Percentiles rank a stretch among this genome's conserved stretches.
These are phyloP conservation scores for Rhodotorula taiwanensis DNA, from an alignment of 768 basidiomycete genomes.

Conservation along the genomic window DNA sequence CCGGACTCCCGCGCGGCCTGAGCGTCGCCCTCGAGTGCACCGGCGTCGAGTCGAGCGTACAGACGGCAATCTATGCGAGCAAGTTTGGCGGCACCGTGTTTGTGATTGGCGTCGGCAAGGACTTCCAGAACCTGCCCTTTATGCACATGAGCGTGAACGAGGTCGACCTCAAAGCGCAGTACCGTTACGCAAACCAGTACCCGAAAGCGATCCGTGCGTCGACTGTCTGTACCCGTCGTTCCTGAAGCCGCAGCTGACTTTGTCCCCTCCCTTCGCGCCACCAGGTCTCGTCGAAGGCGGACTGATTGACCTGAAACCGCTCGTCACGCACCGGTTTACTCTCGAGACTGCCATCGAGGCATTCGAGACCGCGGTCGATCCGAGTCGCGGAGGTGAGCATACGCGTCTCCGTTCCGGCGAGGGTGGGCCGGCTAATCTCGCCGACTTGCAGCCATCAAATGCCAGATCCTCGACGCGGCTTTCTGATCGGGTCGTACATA, in stretches of 20 bases:
- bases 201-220: conserved; percentile 46
- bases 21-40: conserved; percentile 48
- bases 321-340: conserved; percentile 49
- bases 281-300: conserved; percentile 28
- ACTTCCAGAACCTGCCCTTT: conserved; percentile 16
- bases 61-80: conserved; percentile 46
- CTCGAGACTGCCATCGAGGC: conserved; percentile 46
- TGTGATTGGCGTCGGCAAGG: conserved; percentile 48
- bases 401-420: no score
- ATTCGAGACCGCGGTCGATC: conserved; percentile 42
- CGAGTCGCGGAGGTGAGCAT: conserved; percentile 4
- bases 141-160: conserved; percentile 28
- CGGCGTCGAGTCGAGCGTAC: conserved; percentile 46
- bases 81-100: conserved; percentile 47
- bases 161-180: conserved; percentile 48
- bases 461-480: conserved; percentile 11
- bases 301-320: conserved; percentile 39
- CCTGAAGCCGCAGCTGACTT: not conserved
- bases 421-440: not conserved
- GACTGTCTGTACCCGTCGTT: not conserved
- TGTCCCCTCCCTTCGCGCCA: not conserved
- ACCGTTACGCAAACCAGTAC: conserved; percentile 48
- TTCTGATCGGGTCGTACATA: not conserved
- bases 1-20: conserved; percentile 38
- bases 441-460: conserved; percentile 16